Percentiles rank a stretch among this genome's conserved stretches.
Evolutionary conservation across 257 asterid species (phyloP).

Genomic region (Schizonepeta tenuifolia): DNA sequence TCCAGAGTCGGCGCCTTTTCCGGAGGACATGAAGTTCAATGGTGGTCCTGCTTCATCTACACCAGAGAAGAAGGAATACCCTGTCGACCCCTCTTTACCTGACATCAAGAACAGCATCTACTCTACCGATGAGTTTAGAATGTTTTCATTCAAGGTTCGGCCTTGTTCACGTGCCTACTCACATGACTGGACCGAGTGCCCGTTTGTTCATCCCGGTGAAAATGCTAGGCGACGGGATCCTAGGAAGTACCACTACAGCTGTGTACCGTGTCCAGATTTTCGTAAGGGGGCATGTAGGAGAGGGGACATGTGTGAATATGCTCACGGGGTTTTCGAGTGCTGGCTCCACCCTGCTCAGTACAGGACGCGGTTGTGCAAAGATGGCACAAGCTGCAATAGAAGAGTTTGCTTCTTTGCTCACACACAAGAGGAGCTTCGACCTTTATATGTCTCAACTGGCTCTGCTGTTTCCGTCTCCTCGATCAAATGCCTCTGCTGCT

Average conservation of each 20-base stretch:
- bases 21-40: conserved; percentile 36
- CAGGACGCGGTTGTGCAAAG: conserved; percentile 84
- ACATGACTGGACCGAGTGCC: conserved; percentile 98
- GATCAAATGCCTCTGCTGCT: conserved; percentile 46
- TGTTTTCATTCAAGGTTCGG: conserved; percentile 82
- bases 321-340: conserved; percentile 89
- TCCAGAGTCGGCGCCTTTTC: conserved; percentile 45
- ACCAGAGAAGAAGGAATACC: conserved; percentile 75
- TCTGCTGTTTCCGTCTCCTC: conserved; percentile 82
- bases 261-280: conserved; percentile 84
- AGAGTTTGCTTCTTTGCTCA: conserved; percentile 95
- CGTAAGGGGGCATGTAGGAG: conserved; percentile 85
- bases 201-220: conserved; percentile 92
- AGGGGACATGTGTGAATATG: conserved; percentile 87
- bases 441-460: conserved; percentile 77
- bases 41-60: conserved; percentile 36
- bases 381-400: conserved; percentile 67
- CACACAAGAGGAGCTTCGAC: conserved; percentile 73
- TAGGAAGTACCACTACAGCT: conserved; percentile 76
- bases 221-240: conserved; percentile 91
- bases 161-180: conserved; percentile 92
- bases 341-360: conserved; percentile 96
- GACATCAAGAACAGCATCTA: conserved; percentile 84
- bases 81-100: conserved; percentile 77
- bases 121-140: conserved; percentile 82